Conservation (phyloP, 2,329 filamentous ascomycete genomes). For the Knufia fluminis region DNA sequence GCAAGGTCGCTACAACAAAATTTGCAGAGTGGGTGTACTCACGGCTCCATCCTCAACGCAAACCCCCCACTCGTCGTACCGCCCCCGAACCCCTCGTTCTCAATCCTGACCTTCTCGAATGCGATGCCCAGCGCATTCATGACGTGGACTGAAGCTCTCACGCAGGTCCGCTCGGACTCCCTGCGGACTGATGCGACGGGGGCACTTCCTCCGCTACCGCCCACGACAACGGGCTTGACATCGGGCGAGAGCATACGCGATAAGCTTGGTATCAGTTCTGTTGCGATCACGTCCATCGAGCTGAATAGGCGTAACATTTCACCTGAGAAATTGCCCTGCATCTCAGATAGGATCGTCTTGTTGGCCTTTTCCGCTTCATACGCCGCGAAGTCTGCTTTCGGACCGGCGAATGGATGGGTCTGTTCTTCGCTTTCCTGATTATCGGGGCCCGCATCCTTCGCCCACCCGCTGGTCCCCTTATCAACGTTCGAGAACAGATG, state of each 20-base stretch:
- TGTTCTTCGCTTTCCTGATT: conserved; percentile 34
- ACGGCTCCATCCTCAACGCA: conserved; percentile 94
- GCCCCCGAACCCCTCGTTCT: conserved; percentile 50
- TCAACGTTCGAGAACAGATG: conserved; percentile 73
- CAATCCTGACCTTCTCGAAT: conserved; percentile 72
- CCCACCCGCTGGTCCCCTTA: conserved; percentile 32
- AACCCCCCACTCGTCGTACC: conserved; percentile 46
- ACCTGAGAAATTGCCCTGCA: conserved; percentile 64
- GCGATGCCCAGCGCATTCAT: conserved; percentile 74
- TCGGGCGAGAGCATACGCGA: conserved; percentile 71
- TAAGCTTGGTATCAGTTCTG: conserved; percentile 75
- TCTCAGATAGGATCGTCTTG: conserved; percentile 58
- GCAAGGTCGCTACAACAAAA: conserved; percentile 23
- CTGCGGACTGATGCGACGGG: conserved; percentile 78
- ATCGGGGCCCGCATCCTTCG: conserved; percentile 33
- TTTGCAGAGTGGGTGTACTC: conserved; percentile 34
- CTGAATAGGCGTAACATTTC: conserved; percentile 68
- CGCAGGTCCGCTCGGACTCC: conserved; percentile 72
- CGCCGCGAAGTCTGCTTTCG: conserved; percentile 71
- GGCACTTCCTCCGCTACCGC: conserved; percentile 48
- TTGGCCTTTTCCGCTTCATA: conserved; percentile 74
- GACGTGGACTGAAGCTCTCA: conserved; percentile 67
- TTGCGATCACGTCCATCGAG: conserved; percentile 65
- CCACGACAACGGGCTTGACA: conserved; percentile 80
- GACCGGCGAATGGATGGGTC: conserved; percentile 66